phyloP scores from a whole-genome alignment of 352 stramenopile genomes.

The Pythium brachiatum region DNA sequence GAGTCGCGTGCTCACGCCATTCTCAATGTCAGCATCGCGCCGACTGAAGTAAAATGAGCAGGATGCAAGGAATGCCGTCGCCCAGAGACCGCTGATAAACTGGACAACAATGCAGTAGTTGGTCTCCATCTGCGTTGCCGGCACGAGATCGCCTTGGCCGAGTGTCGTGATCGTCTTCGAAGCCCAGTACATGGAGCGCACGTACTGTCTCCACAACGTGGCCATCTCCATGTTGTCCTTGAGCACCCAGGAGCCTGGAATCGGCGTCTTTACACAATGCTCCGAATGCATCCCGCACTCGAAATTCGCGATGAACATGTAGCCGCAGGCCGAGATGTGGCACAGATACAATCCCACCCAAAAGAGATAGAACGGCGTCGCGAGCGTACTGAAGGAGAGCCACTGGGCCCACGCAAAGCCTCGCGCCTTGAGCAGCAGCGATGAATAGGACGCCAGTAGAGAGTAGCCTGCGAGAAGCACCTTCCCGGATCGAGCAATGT shows the following conservation, averaged over 20 bases:
- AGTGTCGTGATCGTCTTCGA: conserved; percentile 70
- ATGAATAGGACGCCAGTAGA: neutral
- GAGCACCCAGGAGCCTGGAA: conserved; percentile 54
- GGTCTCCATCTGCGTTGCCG: conserved; percentile 54
- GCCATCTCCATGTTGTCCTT: conserved; percentile 56
- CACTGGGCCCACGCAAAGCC: conserved; percentile 25
- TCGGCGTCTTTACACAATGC: conserved; percentile 23
- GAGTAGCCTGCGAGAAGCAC: conserved; percentile 6
- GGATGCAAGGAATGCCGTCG: conserved; percentile 59
- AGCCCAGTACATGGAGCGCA: conserved; percentile 61
- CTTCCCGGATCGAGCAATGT: conserved; percentile 18
- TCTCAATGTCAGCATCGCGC: conserved; percentile 53
- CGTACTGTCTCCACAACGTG: conserved; percentile 42
- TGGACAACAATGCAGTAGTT: conserved; percentile 63
- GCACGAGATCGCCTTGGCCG: conserved; percentile 64
- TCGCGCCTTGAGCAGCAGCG: conserved; percentile 22
- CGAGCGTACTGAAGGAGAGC: conserved; percentile 51
- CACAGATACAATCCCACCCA: conserved; percentile 53
- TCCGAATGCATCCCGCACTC: conserved; percentile 21
- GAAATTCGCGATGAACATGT: conserved; percentile 53
- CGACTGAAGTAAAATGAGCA: conserved; percentile 74
- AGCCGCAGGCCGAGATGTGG: conserved; percentile 52
- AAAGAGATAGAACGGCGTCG: conserved; percentile 43
- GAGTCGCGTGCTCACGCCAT: conserved; percentile 54
- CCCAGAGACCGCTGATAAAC: conserved; percentile 61